Evolutionary conservation across 371 early-diverging fungal genomes (phyloP), one percentile per base, ranked within the genome.

Genomic region (Haplosporangium sp.): DNA sequence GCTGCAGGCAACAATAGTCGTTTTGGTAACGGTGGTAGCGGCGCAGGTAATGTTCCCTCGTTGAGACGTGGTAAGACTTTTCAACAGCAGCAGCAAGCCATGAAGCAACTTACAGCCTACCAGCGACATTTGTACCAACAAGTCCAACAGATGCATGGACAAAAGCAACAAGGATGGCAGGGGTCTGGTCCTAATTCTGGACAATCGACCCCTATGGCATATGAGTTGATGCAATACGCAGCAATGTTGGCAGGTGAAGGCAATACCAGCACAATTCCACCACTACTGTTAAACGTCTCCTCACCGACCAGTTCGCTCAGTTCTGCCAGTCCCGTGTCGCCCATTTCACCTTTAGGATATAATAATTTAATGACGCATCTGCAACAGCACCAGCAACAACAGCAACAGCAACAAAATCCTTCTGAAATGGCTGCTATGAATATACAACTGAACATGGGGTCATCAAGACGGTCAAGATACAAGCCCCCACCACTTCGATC

Each of bases 211-310:
- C 79, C 74, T 9, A 57, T 63, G 67, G 70, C 79, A 11, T 64
- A 70, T 63, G 79, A 78, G 52, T 48, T 78, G 13, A 78, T 78
- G 79, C 71, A 78, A 38, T 78, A 78, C 13, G 63, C 73, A n/a
- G 70, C 74, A 13, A 67, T 78, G 67, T 35, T 57, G 9, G 63
- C 74, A 52, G 52, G 27, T 34, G 63, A 35, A 35, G 71, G 48
- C 38, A 55, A 34, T 19, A 53, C 53, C 20, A 67, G 17, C 20
- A 50, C 60, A 11, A 59, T 65, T 20, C 69, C 66, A 0, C 70
- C 69, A 2, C 38, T 69, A 42, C 37, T 69, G 39, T 55, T 27
- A 20, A 67, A 39, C n/a, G 8, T 69, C 15, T 47, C 70, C 1
- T 75, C 75, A 1, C 65, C 70, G 5, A 56, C 47, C 38, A 19